Evolutionary conservation across 352 stramenopile species (phyloP).

Genomic region (Globisporangium canariense): DNA sequence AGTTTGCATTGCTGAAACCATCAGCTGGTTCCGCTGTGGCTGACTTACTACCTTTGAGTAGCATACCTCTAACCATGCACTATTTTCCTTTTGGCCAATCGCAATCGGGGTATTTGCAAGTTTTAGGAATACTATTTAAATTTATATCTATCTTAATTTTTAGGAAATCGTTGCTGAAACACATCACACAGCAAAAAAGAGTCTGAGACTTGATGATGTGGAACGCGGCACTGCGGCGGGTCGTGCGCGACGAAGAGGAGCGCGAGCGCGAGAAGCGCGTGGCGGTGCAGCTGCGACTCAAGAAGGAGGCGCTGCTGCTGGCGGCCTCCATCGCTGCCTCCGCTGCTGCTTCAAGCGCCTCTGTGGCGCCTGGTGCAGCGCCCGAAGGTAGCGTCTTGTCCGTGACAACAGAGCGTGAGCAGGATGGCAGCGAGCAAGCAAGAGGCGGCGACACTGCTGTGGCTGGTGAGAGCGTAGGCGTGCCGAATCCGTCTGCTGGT

Average conservation of each 20-base stretch:
- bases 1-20: no score
- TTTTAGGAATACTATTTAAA: no score
- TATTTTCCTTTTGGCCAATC: no score
- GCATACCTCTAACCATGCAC: no score
- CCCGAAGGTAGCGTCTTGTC: background rate
- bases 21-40: no score
- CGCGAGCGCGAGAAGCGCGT: constrained; percentile 31
- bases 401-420: background rate
- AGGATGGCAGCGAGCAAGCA: background rate
- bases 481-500: no score
- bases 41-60: no score
- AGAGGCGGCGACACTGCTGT: background rate
- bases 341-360: background rate
- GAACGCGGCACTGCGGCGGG: constrained; percentile 29
- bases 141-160: no score
- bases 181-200: background rate
- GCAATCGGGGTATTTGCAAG: no score
- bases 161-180: no score
- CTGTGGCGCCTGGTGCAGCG: background rate
- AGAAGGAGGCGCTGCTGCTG: constrained; percentile 16
- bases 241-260: constrained; percentile 35
- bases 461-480: background rate
- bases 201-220: constrained; percentile 1
- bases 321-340: background rate
- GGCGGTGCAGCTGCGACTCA: constrained; percentile 26